A percentile compares a stretch with the other conserved stretches of the same genome.
These are phyloP conservation scores for Tilletia indica DNA, from an alignment of 1,284 basidiomycete genomes.

Conservation along the genomic window DNA sequence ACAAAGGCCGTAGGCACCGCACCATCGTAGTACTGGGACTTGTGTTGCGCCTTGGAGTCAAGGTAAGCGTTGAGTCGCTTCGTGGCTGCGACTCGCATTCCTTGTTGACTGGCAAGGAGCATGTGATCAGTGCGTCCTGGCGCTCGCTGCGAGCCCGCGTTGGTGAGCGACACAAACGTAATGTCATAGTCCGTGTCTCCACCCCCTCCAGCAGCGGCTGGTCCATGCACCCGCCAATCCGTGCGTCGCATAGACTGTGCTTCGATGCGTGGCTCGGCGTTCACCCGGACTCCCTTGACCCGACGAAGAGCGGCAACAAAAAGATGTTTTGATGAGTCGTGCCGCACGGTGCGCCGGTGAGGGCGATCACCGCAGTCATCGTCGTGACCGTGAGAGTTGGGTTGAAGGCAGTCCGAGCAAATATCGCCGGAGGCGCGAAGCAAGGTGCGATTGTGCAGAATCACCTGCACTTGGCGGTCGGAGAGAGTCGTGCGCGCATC, in stretches of 20 bases:
- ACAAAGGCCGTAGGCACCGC: neutral
- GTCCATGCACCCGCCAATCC: neutral
- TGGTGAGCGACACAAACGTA: neutral
- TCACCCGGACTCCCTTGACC: neutral
- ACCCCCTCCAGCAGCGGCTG: neutral
- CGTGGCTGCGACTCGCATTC: neutral
- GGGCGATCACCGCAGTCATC: conserved; percentile 12
- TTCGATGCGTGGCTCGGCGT: neutral
- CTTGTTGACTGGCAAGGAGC: neutral
- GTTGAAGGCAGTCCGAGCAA: neutral
- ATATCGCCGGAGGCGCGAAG: neutral
- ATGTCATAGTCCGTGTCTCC: neutral
- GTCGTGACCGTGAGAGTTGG: conserved; percentile 9
- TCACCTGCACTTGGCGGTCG: neutral
- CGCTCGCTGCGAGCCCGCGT: neutral
- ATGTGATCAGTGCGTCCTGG: neutral
- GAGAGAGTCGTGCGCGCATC: neutral
- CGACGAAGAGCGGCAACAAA: conserved; percentile 3
- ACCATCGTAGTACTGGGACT: neutral
- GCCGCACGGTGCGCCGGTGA: too few species aligned
- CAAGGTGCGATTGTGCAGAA: neutral
- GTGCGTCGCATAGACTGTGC: neutral
- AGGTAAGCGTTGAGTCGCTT: neutral
- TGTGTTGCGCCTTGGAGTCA: neutral
- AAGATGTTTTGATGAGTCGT: neutral